Conservation (phyloP, 805 yeast species). For the Saccharomycopsis schoenii region DNA sequence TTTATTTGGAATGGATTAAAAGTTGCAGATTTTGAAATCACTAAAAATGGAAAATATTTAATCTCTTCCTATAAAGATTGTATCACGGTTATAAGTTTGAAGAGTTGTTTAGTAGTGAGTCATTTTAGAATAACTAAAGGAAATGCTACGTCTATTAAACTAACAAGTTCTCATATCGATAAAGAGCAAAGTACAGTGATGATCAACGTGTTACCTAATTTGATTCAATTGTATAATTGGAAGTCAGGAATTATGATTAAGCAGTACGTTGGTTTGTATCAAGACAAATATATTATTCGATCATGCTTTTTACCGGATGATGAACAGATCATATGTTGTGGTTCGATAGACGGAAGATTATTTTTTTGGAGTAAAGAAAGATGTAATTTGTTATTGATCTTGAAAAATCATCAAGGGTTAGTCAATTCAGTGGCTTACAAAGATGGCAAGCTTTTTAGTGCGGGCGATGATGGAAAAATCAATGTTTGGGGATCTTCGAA, state of each 20-base stretch:
- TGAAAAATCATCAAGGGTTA: constrained; percentile 53
- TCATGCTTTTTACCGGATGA: constrained; percentile 47
- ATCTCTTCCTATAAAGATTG: constrained; percentile 47
- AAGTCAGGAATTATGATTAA: constrained; percentile 44
- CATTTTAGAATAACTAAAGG: background rate
- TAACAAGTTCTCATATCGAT: background rate
- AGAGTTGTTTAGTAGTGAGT: background rate
- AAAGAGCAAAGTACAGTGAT: constrained; percentile 27
- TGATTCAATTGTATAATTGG: constrained; percentile 75
- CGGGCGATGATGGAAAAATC: constrained; percentile 71
- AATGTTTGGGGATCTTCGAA: constrained; percentile 48
- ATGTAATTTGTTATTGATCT: constrained; percentile 52
- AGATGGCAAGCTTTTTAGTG: constrained; percentile 61
- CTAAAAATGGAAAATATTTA: constrained; percentile 52
- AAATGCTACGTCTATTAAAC: constrained; percentile 22
- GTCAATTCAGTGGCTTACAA: constrained; percentile 81
- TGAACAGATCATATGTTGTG: constrained; percentile 66
- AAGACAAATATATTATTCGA: constrained; percentile 58
- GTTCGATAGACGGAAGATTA: constrained; percentile 72
- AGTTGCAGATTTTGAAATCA: constrained; percentile 58
- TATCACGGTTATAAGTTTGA: background rate
- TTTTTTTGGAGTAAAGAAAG: constrained; percentile 71
- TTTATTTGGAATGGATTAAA: constrained; percentile 29
- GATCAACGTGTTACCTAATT: constrained; percentile 63
- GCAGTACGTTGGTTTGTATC: constrained; percentile 64